Base-by-base conservation (phyloP, 78 protist species). In the Polysphondylium violaceum region DNA sequence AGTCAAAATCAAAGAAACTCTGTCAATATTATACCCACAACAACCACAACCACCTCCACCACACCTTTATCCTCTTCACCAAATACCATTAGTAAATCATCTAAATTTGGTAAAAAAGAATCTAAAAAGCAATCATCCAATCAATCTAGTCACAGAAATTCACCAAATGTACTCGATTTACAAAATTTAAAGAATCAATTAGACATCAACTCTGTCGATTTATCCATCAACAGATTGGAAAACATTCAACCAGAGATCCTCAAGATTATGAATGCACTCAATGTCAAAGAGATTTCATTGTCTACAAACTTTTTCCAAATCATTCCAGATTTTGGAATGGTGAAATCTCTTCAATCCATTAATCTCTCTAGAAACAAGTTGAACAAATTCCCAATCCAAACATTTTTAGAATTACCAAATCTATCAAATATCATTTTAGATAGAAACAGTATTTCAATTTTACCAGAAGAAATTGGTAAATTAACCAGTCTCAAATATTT, bases 381-480 rank as follows among this genome's bases (percentile, higher is more conserved):
- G 11, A 55, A 55, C 12, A 67, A 56, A 44, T 47, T 83, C 68
- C 91, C 76, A 55, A 31, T 61, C 25, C 33, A 36, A 31, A 43
- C 58, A 4, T 59, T 83, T 36, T 33, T 68, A 31, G 76, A 71
- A 55, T 56, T 83, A 71, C 91, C 91, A 53, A n/a, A 61, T 14
- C 53, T 83, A 29, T 29, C 81, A n/a, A 35, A 51, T 25, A 25
- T 83, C 1, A 21, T 31, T 19, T 44, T 83, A 4, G 91, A 83
- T 33, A 83, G 65, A 56, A 83, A 83, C 31, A 83, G 91, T 69
- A 83, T 83, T 6, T 44, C 78, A 43, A 21, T 23, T 11, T 16
- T 83, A 33, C 91, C 91, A 69, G 91, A 83, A 17, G 91, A 83
- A 8, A 83, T 83, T 51, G 91, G 59, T 47, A 47, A 44, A 44